These are phyloP conservation scores for Russula sp. DNA, from an alignment of 768 basidiomycete species.

Conservation along the genomic window DNA sequence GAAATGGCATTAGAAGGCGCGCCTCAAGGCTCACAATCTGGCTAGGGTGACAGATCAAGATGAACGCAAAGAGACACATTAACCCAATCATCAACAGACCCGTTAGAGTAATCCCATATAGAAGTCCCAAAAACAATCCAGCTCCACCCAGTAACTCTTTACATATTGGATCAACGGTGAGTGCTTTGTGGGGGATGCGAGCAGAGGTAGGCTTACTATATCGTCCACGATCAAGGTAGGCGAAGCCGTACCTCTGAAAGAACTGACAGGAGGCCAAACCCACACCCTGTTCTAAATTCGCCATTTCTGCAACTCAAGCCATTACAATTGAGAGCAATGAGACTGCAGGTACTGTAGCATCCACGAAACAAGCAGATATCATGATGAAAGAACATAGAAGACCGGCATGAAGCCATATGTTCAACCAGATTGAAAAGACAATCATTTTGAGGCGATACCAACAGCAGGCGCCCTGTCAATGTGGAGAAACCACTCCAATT, in stretches of 20 bases:
- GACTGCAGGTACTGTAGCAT: neutral
- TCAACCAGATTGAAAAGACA: neutral
- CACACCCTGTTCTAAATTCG: neutral
- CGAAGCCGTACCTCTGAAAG: neutral
- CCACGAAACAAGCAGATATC: too few species aligned
- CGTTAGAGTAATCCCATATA: too few species aligned
- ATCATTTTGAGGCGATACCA: neutral
- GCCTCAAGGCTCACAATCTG: too few species aligned
- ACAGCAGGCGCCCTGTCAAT: conserved; percentile 1
- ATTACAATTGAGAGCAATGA: neutral
- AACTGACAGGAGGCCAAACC: conserved; percentile 7
- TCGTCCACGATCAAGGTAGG: neutral
- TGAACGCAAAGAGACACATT: too few species aligned
- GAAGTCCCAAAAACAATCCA: too few species aligned
- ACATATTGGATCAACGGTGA: neutral
- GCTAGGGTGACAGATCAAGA: too few species aligned
- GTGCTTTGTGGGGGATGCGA: neutral
- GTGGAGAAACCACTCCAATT: conserved; percentile 9
- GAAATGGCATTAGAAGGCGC: too few species aligned
- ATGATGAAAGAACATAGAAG: neutral
- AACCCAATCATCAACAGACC: too few species aligned
- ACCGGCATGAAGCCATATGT: too few species aligned
- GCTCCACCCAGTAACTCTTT: too few species aligned
- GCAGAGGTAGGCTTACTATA: too few species aligned
- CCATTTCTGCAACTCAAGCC: neutral